phyloP scores from a whole-genome alignment of 106 monocot species.

The Platanthera guangdongensis region DNA sequence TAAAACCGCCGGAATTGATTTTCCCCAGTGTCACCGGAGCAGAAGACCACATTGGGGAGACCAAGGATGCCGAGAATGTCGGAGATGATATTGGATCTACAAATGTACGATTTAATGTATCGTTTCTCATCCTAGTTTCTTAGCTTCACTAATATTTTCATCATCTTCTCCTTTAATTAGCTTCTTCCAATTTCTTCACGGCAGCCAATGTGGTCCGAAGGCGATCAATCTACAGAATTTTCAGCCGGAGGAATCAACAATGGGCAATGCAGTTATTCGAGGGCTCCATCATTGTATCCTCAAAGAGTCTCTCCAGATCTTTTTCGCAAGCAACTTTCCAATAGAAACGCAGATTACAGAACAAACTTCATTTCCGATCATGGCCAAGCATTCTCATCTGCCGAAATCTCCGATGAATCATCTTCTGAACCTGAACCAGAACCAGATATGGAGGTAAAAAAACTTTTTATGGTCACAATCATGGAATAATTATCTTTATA shows the following conservation, averaged over 20 bases:
- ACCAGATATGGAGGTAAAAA: slow-evolving; percentile 19
- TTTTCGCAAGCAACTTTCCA: slow-evolving; percentile 9
- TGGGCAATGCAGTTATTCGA: slow-evolving; percentile 3
- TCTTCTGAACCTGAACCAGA: slow-evolving; percentile 27
- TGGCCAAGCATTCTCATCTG: slow-evolving; percentile 4
- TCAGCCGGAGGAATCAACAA: slow-evolving; percentile 6
- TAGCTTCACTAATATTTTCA: no score
- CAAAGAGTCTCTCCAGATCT: slow-evolving; percentile 24
- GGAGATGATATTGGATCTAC: background rate
- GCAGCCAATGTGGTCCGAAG: slow-evolving; percentile 46
- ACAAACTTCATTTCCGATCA: slow-evolving; percentile 2
- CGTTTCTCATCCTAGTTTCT: background rate
- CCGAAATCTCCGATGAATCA: slow-evolving; percentile 14
- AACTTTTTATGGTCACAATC: slow-evolving; percentile 5
- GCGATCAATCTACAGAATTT: slow-evolving; percentile 16
- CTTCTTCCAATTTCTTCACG: slow-evolving; percentile 6
- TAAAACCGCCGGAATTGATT: slow-evolving; percentile 21
- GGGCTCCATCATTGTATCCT: slow-evolving; percentile 19
- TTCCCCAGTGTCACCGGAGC: background rate
- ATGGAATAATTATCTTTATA: background rate
- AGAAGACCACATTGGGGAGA: background rate
- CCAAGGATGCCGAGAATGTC: background rate
- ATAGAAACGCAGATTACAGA: background rate
- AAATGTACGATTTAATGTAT: slow-evolving; percentile 31
- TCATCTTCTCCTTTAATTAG: background rate